Base-by-base conservation (phyloP, 345 rosid species). In the Rhizophora mangle region DNA sequence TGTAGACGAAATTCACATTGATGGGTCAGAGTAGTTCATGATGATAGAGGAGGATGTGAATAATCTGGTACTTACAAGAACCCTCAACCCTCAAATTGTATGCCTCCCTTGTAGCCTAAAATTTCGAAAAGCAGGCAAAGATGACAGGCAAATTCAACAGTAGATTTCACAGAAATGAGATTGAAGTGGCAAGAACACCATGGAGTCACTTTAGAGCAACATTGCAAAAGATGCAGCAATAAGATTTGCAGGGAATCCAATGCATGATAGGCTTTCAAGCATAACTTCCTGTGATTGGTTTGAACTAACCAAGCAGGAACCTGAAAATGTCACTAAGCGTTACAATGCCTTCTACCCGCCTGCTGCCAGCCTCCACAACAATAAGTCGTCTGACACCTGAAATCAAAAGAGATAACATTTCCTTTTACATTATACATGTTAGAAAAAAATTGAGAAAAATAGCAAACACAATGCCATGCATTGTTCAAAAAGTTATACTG, bases 71-170 rank as follows among this genome's bases (percentile, higher is more conserved):
- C 62, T 55, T 24, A 34, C 6, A 63, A n/a, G 62, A 72, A 31
- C 62, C 62, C 53, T 32, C 34, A 46, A 62, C 47, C 66, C 76
- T 72, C 65, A 51, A 68, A 78, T 74, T 78, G 71, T 77, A 81
- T 30, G 79, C 82, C 81, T 60, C 69, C 70, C 75, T 75, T 57
- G 66, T 18, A 51, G 76, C 81, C 87, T 70, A 59, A 78, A 80
- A 74, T 69, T 24, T 67, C 79, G 71, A 71, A 78, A 81, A 72
- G 60, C 60, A 58, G 82, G 82, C 80, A 1, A 65, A 6, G 64
- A 70, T 79, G 65, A 69, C 75, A 75, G 83, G 78, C 68, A 43
- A 72, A 81, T 58, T 64, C 61, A 73, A 67, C 67, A 67, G 77
- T 73, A 65, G 70, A 68, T 64, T 59, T 57, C 31, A 19, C 39